These are phyloP conservation scores for Seiridium unicorne DNA, from an alignment of 2,329 filamentous ascomycete species.

Conservation along the genomic window DNA sequence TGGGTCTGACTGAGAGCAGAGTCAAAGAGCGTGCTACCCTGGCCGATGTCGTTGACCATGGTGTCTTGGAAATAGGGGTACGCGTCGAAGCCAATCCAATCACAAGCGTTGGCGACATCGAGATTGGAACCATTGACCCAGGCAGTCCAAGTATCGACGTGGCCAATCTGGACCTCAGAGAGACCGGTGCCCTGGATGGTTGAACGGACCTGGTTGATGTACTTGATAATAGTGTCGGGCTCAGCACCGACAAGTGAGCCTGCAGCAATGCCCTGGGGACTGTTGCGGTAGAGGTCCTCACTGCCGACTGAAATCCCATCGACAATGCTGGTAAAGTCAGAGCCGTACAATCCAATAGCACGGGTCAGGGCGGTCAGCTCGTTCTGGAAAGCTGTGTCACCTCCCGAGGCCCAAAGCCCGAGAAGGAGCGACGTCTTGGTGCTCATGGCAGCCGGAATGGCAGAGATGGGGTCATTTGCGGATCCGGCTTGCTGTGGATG, in stretches of 20 bases:
- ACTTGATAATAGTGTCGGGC: conserved; percentile 62
- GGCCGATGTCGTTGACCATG: conserved; percentile 62
- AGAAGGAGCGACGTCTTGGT: conserved; percentile 78
- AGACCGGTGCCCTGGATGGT: conserved; percentile 63
- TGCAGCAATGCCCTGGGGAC: conserved; percentile 65
- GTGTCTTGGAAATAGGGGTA: conserved; percentile 83
- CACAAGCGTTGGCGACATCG: conserved; percentile 65
- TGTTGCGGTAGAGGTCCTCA: conserved; percentile 83
- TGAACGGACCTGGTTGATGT: conserved; percentile 67
- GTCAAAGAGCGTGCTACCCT: conserved; percentile 66
- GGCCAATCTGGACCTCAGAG: conserved; percentile 62
- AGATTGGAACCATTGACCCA: conserved; percentile 73
- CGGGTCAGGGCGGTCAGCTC: conserved; percentile 71
- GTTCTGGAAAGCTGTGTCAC: conserved; percentile 61
- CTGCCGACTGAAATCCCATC: conserved; percentile 83
- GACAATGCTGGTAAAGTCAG: conserved; percentile 62
- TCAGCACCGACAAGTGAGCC: conserved; percentile 61
- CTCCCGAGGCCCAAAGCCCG: conserved; percentile 79
- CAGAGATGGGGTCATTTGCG: conserved; percentile 44
- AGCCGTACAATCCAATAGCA: conserved; percentile 69
- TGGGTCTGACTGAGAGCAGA: conserved; percentile 61
- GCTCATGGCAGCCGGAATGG: conserved; percentile 74
- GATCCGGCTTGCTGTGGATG: conserved; percentile 59
- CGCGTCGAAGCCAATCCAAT: conserved; percentile 82
- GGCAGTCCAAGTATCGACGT: conserved; percentile 87